phyloP scores from a whole-genome alignment of 768 basidiomycete genomes.

The Rhodosporidiobolus sp. region DNA sequence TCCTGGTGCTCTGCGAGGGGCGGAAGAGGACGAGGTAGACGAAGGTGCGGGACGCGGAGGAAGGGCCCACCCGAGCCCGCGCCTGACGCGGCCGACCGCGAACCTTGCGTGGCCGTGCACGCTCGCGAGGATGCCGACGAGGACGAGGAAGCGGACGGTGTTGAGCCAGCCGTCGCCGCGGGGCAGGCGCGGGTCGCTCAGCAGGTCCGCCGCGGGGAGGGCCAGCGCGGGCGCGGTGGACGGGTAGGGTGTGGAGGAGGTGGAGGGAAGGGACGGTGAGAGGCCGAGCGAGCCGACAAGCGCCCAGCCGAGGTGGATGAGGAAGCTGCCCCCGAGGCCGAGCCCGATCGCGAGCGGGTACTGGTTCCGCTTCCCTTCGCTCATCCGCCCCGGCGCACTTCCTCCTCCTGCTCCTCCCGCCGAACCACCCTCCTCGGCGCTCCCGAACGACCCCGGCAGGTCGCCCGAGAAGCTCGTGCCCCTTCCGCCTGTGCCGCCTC shows the following conservation, averaged over 20 bases:
- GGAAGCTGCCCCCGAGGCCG: conserved; percentile 18
- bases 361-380: conserved; percentile 33
- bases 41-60: neutral
- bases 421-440: neutral
- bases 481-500: too few species aligned
- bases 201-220: conserved; percentile 21
- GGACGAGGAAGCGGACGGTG: conserved; percentile 28
- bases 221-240: too few species aligned
- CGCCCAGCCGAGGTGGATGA: conserved; percentile 39
- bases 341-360: conserved; percentile 39
- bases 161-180: conserved; percentile 31
- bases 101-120: conserved; percentile 5
- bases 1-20: neutral
- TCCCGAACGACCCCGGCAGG: too few species aligned
- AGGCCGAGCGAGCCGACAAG: conserved; percentile 39
- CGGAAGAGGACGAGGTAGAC: conserved; percentile 2
- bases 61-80: neutral
- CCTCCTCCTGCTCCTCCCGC: neutral
- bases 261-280: neutral
- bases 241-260: neutral
- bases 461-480: neutral
- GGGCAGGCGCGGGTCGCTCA: conserved; percentile 25
- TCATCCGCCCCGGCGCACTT: neutral
- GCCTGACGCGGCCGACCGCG: conserved; percentile 7
- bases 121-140: conserved; percentile 20